Evolutionary conservation across 768 basidiomycete species (phyloP).

Genomic region (Mycena vitilis): DNA sequence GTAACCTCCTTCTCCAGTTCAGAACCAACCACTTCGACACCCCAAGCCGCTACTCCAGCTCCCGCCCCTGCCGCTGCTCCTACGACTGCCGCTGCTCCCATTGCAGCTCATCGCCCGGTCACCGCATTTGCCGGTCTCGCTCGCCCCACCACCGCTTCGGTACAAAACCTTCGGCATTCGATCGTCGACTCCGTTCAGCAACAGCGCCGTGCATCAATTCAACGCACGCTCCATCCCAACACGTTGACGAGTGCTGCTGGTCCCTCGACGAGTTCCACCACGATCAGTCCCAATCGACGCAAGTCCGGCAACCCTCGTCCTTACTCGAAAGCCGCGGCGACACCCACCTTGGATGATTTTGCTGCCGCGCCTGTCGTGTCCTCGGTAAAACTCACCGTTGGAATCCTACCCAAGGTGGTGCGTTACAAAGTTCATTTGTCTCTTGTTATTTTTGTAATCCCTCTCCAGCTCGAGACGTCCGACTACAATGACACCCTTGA

Average conservation of each 20-base stretch:
- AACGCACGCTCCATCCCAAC: background rate
- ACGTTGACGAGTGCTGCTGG: background rate
- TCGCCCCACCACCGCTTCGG: slow-evolving; percentile 8
- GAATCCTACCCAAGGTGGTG: slow-evolving; percentile 13
- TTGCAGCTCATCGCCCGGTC: too few relatives aligned
- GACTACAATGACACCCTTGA: slow-evolving; percentile 8
- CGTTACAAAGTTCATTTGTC: background rate
- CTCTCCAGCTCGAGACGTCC: background rate
- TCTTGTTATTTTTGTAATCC: background rate
- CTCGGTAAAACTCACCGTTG: background rate
- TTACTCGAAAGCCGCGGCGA: background rate
- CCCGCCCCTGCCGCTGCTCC: background rate
- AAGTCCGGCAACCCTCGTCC: slow-evolving; percentile 1
- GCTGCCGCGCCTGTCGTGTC: background rate
- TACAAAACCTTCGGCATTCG: too few relatives aligned
- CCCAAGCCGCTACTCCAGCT: background rate
- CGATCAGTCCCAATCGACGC: too few relatives aligned
- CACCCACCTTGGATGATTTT: background rate
- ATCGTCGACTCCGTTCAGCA: background rate
- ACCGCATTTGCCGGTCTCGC: background rate
- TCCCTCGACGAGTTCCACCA: background rate
- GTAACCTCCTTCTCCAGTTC: background rate
- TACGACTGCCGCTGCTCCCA: too few relatives aligned
- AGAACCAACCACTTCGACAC: background rate
- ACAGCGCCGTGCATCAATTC: slow-evolving; percentile 5